These are phyloP conservation scores for Cupressus sempervirens DNA, from an alignment of 75 land plant species.

Conservation along the genomic window DNA sequence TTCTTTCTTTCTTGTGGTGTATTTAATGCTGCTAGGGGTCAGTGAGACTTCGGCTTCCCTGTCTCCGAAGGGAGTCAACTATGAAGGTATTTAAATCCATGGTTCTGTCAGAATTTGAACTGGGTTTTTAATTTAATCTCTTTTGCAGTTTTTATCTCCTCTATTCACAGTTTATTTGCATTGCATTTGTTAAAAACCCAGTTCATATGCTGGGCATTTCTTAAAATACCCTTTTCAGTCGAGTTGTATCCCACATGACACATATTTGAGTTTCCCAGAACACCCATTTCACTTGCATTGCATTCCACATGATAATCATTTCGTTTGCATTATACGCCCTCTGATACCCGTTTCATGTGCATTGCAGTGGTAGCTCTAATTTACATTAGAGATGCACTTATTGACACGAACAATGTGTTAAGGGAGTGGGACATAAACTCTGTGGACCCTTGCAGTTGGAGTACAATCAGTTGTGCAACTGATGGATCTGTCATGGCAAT, in stretches of 20 bases:
- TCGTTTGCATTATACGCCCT: neutral
- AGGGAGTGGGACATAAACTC: slow-evolving; percentile 78
- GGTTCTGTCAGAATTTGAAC: neutral
- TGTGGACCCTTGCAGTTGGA: slow-evolving; percentile 92
- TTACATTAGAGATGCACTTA: slow-evolving; percentile 45
- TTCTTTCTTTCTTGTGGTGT: neutral
- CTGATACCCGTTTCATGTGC: neutral
- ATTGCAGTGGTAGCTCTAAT: slow-evolving; percentile 43
- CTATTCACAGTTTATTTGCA: neutral
- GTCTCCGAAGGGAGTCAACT: slow-evolving; percentile 63
- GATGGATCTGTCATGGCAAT: slow-evolving; percentile 61
- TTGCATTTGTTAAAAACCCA: neutral
- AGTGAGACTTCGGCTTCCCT: slow-evolving; percentile 5
- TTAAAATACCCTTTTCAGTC: neutral
- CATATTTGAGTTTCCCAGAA: neutral
- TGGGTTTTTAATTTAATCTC: neutral
- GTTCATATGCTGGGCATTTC: neutral
- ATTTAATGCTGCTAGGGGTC: neutral
- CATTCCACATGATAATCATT: neutral
- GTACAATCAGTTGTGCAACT: slow-evolving; percentile 63
- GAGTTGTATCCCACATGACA: neutral
- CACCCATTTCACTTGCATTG: neutral
- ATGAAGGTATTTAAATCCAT: slow-evolving; percentile 42
- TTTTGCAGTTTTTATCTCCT: neutral
- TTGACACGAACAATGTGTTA: slow-evolving; percentile 75